Percentiles rank a stretch among this genome's conserved stretches.
Evolutionary conservation across 1,139 yeast species (phyloP).

Genomic region (Yamadazyma friedrichii): DNA sequence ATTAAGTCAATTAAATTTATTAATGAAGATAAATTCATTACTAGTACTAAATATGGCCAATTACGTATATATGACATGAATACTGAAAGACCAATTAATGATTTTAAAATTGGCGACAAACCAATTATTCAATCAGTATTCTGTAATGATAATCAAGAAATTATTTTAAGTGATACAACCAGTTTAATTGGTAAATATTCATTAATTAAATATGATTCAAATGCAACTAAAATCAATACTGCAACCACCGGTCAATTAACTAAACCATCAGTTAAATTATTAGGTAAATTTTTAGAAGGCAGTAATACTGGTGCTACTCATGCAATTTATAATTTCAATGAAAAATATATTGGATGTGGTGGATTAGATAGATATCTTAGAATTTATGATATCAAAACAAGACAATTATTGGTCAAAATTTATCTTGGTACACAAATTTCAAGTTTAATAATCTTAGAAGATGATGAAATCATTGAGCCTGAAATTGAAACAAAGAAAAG

Average conservation of each 20-base stretch:
- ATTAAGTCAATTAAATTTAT: slow-evolving; percentile 51
- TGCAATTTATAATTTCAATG: slow-evolving; percentile 25
- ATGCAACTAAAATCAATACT: slow-evolving; percentile 37
- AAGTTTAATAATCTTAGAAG: slow-evolving; percentile 50
- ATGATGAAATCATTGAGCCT: slow-evolving; percentile 32
- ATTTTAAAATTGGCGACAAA: slow-evolving; percentile 48
- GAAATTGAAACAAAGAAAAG: slow-evolving; percentile 21
- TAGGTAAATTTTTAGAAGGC: slow-evolving; percentile 44
- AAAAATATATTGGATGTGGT: slow-evolving; percentile 51
- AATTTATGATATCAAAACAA: slow-evolving; percentile 59
- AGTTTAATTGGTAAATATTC: slow-evolving; percentile 55
- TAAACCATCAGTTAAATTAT: slow-evolving; percentile 37
- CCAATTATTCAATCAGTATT: slow-evolving; percentile 42
- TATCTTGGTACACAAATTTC: slow-evolving; percentile 75
- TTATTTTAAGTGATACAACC: slow-evolving; percentile 58
- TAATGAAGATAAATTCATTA: slow-evolving; percentile 42
- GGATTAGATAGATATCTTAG: slow-evolving; percentile 87
- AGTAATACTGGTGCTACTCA: slow-evolving; percentile 48
- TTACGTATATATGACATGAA: slow-evolving; percentile 60
- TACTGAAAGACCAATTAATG: slow-evolving; percentile 57
- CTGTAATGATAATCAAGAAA: slow-evolving; percentile 34
- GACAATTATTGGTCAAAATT: slow-evolving; percentile 67
- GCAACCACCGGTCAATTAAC: slow-evolving; percentile 45
- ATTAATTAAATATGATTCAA: slow-evolving; percentile 35
- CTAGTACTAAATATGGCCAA: slow-evolving; percentile 72